Base-by-base conservation (phyloP, 2,329 filamentous ascomycete genomes). In the Fusarium nematophilum region DNA sequence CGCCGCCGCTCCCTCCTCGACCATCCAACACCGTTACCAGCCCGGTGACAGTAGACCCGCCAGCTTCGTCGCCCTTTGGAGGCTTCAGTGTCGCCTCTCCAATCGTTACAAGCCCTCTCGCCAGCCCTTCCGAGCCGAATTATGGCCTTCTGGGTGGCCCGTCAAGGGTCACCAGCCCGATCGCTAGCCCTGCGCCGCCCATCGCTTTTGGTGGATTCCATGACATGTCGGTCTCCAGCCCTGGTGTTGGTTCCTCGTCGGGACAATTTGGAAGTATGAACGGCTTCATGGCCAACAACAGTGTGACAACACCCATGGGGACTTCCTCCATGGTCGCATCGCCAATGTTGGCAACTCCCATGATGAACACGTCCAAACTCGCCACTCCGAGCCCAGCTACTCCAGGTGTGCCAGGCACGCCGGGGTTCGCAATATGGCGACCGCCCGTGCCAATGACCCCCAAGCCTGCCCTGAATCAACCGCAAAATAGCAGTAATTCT, bases 401-500 rank as follows among this genome's bases (percentile, higher is more conserved):
- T 5, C 59, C 60, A 18, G 63, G 57, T 6, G 59, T 69, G 5
- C 66, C 71, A n/a, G 73, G 73, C 26, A 76, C 74, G 4, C 73
- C 74, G 29, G 74, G 74, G 13, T 76, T 76, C 51, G 69, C 73
- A 18, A 76, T 76, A 31, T 76, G 74, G 74, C 72, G 74, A 37
- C 70, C 73, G 15, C 73, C 73, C n/a, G 67, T 67, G 17, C 61
- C 68, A n/a, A 70, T 60, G 49, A 65, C 44, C 39, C 59, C 63
- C 33, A 70, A 72, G 29, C 66, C 60, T 27, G 50, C 59, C 27
- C 42, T 61, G 11, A 53, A 58, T n/a, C 68, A 66, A 15, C 36
- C 64, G 31, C 67, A 67, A 56, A 42, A 36, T 42, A 68, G 43
- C 37, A 60, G 53, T 50, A 64, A 44, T 46, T 50, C 65, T 36